Base-by-base conservation (phyloP, 1,139 yeast species). In the Yamadazyma diospyri region DNA sequence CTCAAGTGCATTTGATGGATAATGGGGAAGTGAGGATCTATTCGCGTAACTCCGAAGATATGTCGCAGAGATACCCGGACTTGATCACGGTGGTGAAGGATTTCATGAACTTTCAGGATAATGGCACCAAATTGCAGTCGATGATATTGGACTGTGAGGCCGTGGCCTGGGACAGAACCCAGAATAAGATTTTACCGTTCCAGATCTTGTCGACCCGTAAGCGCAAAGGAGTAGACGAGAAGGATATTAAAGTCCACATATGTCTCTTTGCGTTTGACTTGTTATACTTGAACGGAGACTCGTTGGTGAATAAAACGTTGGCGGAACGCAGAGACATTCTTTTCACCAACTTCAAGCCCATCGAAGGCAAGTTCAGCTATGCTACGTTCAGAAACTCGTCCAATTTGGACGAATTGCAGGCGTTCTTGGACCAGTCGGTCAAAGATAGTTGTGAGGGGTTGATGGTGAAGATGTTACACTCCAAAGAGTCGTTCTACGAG, bases 31-130 rank as follows among this genome's bases (percentile, higher is more conserved):
- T 88, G 45, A 69, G 76, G 34, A 82, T 92, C 7, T 92, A 87
- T 54, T 88, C 97, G 1, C 76, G 99, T 59, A 92, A 92, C 57
- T 86, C 95, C 32, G 99, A 92, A 64, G 94, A 94, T 57, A 92
- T 92, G 98, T 83, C 96, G 0, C 87, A 85, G 53, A 67, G 96
- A 49, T 92, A 92, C 52, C 99, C 99, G 0, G 99, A 92, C 56
- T 74, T 92, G 41, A 66, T 84, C 16, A 70, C 80, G 1, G 78
- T 83, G 30, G 72, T 86, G 15, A 74, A 76, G 23, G 81, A 80
- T 30, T 76, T 87, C 41, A 58, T 79, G 29, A 61, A 59, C 16
- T 53, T 52, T 16, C 45, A 46, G n/a, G 58, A 63, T 2, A 61
- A 70, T 12, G 35, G 45, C 1, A 29, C 30, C 6, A 30, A 18